Evolutionary conservation across 2,329 filamentous ascomycete genomes (phyloP).

Genomic region (Mycogone perniciosa): DNA sequence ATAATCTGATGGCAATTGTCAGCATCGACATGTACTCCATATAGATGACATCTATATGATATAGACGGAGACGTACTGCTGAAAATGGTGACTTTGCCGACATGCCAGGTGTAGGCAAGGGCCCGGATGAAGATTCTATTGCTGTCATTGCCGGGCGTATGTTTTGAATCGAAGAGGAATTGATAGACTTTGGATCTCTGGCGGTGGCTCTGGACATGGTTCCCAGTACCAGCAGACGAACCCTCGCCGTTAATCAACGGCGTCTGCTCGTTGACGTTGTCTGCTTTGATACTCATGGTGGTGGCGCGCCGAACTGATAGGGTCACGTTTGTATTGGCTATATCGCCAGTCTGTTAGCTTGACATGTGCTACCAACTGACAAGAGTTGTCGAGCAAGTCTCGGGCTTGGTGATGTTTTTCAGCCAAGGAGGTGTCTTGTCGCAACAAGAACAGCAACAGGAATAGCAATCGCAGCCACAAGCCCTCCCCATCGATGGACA

Average conservation of each 20-base stretch:
- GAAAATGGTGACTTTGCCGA: slow-evolving; percentile 50
- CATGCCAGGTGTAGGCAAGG: slow-evolving; percentile 46
- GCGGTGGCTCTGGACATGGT: slow-evolving; percentile 17
- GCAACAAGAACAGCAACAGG: no score
- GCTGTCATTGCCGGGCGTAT: slow-evolving; percentile 48
- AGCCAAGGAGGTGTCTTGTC: no score
- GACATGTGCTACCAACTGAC: no score
- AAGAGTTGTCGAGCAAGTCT: no score
- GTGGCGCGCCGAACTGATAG: background rate
- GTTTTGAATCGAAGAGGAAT: slow-evolving; percentile 44
- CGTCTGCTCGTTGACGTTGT: slow-evolving; percentile 31
- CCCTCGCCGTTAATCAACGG: slow-evolving; percentile 36
- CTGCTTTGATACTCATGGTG: slow-evolving; percentile 6
- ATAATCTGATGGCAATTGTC: slow-evolving; percentile 36
- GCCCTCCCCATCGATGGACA: no score
- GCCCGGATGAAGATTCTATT: slow-evolving; percentile 39
- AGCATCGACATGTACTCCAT: background rate
- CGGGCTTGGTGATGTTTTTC: no score
- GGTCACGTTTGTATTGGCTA: slow-evolving; percentile 23
- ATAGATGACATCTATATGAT: background rate
- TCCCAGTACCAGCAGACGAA: slow-evolving; percentile 13
- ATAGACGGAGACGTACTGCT: slow-evolving; percentile 43
- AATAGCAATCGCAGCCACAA: no score
- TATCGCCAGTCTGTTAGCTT: background rate
- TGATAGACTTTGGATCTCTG: slow-evolving; percentile 21